A percentile compares a stretch with the other conserved stretches of the same genome.
phyloP scores from a whole-genome alignment of 1,284 basidiomycete genomes.

The Quambalaria eucalypti region DNA sequence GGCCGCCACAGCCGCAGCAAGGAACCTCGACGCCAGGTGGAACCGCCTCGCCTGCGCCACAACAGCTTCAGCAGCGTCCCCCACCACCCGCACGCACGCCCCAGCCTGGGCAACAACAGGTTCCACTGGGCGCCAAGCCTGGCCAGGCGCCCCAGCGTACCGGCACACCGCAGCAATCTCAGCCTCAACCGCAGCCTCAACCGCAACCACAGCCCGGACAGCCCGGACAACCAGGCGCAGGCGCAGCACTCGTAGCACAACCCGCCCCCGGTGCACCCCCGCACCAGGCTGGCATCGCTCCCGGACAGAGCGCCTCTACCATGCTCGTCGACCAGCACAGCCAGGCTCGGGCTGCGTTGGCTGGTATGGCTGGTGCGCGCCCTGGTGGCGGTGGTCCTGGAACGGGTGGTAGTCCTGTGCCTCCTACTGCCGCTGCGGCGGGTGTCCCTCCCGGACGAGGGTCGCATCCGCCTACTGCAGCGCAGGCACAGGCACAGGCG shows the following conservation, averaged over 20 bases:
- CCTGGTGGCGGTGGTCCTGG: too few species aligned
- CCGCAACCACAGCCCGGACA: background rate
- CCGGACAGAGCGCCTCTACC: background rate
- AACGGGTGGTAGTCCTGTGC: too few species aligned
- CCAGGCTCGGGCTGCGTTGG: too few species aligned
- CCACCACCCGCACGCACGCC: constrained; percentile 8
- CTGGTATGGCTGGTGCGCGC: too few species aligned
- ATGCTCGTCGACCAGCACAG: constrained; percentile 2
- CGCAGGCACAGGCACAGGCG: background rate
- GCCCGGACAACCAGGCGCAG: background rate
- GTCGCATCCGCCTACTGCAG: background rate
- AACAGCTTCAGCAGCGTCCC: background rate
- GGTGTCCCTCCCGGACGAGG: background rate
- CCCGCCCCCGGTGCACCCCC: constrained; percentile 1
- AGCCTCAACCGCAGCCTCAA: constrained; percentile 10
- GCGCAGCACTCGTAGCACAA: constrained; percentile 12
- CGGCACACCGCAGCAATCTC: constrained; percentile 10
- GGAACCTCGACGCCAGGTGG: background rate
- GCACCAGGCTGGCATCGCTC: background rate
- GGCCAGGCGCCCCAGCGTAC: too few species aligned
- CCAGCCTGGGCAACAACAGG: constrained; percentile 17
- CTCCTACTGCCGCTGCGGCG: background rate
- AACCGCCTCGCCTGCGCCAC: background rate
- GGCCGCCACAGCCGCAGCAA: too few species aligned
- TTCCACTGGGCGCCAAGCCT: too few species aligned